Percentiles rank a stretch among this genome's conserved stretches.
Evolutionary conservation across 805 yeast genomes (phyloP).

Genomic region (Yamadazyma tumulicola): DNA sequence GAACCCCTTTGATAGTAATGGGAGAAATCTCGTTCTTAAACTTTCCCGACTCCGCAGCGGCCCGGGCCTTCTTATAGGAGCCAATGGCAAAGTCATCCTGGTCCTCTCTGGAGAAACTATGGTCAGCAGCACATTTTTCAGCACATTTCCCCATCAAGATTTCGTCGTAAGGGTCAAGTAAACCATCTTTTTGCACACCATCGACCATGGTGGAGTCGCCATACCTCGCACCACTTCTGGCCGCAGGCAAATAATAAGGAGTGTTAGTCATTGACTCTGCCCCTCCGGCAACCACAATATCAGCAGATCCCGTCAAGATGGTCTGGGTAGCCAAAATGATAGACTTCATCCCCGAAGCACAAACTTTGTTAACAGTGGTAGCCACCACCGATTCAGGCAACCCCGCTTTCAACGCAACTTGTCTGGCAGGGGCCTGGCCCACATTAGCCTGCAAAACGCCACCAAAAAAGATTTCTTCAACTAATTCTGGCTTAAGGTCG

Average conservation of each 20-base stretch:
- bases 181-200: slow-evolving; percentile 90
- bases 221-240: slow-evolving; percentile 85
- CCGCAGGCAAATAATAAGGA: slow-evolving; percentile 71
- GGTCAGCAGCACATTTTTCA: slow-evolving; percentile 90
- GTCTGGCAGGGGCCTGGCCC: slow-evolving; percentile 98
- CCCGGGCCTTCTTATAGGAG: slow-evolving; percentile 83
- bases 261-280: slow-evolving; percentile 96
- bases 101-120: slow-evolving; percentile 70
- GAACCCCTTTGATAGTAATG: slow-evolving; percentile 79
- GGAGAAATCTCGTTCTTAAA: slow-evolving; percentile 81
- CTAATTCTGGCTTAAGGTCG: slow-evolving; percentile 67
- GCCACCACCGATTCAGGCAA: slow-evolving; percentile 77
- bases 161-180: slow-evolving; percentile 85
- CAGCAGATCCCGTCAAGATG: slow-evolving; percentile 84
- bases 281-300: slow-evolving; percentile 94
- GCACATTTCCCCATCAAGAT: slow-evolving; percentile 96
- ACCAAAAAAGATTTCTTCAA: slow-evolving; percentile 90
- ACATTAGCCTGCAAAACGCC: slow-evolving; percentile 88
- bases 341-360: slow-evolving; percentile 95
- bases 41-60: slow-evolving; percentile 78
- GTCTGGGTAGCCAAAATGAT: slow-evolving; percentile 88
- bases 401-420: slow-evolving; percentile 90
- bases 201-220: slow-evolving; percentile 81
- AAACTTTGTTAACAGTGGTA: slow-evolving; percentile 91
- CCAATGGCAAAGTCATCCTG: slow-evolving; percentile 86